Evolutionary conservation across 1,139 yeast genomes (phyloP).

Genomic region (Sugiyamaella japonica): DNA sequence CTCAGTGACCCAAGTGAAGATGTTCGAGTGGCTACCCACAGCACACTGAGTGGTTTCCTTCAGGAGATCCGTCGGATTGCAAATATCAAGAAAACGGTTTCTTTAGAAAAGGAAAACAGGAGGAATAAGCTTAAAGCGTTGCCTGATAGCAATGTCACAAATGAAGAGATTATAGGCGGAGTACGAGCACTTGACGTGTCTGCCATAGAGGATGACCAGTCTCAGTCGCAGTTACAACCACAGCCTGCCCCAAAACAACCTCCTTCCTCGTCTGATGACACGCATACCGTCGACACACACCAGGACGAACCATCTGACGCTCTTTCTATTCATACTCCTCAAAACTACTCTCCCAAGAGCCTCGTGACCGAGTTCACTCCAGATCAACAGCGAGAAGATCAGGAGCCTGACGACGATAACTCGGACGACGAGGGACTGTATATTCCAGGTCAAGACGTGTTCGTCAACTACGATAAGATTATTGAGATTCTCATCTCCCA

Average conservation of each 20-base stretch:
- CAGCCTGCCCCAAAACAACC: neutral
- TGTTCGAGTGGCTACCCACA: conserved; percentile 82
- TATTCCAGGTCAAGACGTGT: conserved; percentile 84
- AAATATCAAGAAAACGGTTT: conserved; percentile 55
- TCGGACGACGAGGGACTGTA: conserved; percentile 54
- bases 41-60: conserved; percentile 69
- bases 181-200: conserved; percentile 12
- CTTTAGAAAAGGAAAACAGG: conserved; percentile 22
- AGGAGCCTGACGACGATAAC: conserved; percentile 26
- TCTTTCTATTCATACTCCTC: conserved; percentile 4
- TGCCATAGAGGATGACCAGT: conserved; percentile 18
- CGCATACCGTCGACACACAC: neutral
- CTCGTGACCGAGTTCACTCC: conserved; percentile 10
- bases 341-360: conserved; percentile 3
- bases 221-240: neutral
- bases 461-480: conserved; percentile 75
- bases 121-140: conserved; percentile 6
- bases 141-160: neutral
- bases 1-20: conserved; percentile 84
- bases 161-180: conserved; percentile 8
- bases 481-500: conserved; percentile 79
- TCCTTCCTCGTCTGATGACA: neutral
- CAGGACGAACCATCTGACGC: neutral
- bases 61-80: conserved; percentile 78
- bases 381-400: conserved; percentile 26